Percentiles rank a stretch among this genome's conserved stretches.
phyloP scores from a whole-genome alignment of 2,329 filamentous ascomycete genomes.

The Bipolaris oryzae region DNA sequence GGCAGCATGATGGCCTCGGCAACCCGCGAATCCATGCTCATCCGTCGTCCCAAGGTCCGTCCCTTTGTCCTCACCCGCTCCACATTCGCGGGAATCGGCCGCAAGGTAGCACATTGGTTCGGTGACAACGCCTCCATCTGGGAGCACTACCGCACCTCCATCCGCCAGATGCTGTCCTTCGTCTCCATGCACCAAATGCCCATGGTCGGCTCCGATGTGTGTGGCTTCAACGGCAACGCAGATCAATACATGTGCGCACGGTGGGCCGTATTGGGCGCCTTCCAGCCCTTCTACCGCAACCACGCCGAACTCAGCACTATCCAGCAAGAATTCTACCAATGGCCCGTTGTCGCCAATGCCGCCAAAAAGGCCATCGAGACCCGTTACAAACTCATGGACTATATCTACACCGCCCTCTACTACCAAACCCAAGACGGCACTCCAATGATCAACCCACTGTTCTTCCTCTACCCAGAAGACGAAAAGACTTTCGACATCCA shows the following conservation, averaged over 20 bases:
- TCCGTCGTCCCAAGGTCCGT: slow-evolving; percentile 66
- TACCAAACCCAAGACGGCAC: slow-evolving; percentile 65
- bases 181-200: slow-evolving; percentile 56
- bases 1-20: slow-evolving; percentile 75
- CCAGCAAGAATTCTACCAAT: slow-evolving; percentile 76
- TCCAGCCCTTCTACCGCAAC: slow-evolving; percentile 77
- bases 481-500: slow-evolving; percentile 58
- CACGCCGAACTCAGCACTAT: slow-evolving; percentile 64
- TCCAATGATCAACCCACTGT: slow-evolving; percentile 72
- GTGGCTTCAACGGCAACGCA: slow-evolving; percentile 73
- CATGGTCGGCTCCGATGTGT: slow-evolving; percentile 67
- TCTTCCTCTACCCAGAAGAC: slow-evolving; percentile 71
- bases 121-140: slow-evolving; percentile 60
- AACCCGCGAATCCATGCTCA: slow-evolving; percentile 69
- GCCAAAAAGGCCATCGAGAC: slow-evolving; percentile 72
- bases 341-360: slow-evolving; percentile 66
- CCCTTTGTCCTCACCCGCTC: slow-evolving; percentile 77
- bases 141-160: slow-evolving; percentile 53
- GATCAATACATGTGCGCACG: slow-evolving; percentile 73
- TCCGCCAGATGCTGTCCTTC: slow-evolving; percentile 54
- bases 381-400: slow-evolving; percentile 79
- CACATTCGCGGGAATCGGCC: slow-evolving; percentile 75
- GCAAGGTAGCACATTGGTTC: slow-evolving; percentile 65
- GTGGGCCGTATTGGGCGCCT: slow-evolving; percentile 76
- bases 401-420: slow-evolving; percentile 75